phyloP scores from a whole-genome alignment of 179 eudicot genomes.

The Spinacia oleracea region DNA sequence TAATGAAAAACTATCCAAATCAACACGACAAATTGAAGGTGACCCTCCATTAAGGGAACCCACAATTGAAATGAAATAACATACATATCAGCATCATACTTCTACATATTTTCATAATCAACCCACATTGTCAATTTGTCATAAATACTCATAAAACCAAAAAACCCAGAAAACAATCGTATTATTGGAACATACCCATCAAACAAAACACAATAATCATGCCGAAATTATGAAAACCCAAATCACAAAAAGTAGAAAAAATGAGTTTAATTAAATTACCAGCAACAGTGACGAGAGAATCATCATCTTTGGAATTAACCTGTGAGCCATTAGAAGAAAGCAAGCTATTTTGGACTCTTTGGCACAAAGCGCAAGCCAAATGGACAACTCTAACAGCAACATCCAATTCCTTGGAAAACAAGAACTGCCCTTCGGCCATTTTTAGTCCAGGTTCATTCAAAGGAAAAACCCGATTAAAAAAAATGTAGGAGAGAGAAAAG shows the following conservation, averaged over 20 bases:
- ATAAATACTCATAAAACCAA: not conserved
- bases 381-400: constrained; percentile 86
- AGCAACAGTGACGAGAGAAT: constrained; percentile 91
- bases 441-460: constrained; percentile 31
- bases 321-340: constrained; percentile 42
- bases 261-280: constrained; percentile 37
- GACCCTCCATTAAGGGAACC: not conserved
- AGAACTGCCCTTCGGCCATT: constrained; percentile 37
- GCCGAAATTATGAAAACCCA: constrained; percentile 6
- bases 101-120: not conserved
- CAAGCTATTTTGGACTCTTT: constrained; percentile 58
- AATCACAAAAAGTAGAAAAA: not conserved
- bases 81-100: not conserved
- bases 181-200: constrained; percentile 14
- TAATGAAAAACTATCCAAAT: not conserved
- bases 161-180: not conserved
- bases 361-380: constrained; percentile 76
- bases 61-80: not conserved
- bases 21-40: not conserved
- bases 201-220: not conserved
- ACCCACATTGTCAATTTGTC: constrained; percentile 1
- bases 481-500: not conserved
- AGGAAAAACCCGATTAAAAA: not conserved
- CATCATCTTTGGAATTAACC: constrained; percentile 71
- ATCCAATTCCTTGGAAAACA: constrained; percentile 58